Percentiles rank a stretch among this genome's conserved stretches.
These are phyloP conservation scores for Lactarius psammicola DNA, from an alignment of 768 basidiomycete species.

Conservation along the genomic window DNA sequence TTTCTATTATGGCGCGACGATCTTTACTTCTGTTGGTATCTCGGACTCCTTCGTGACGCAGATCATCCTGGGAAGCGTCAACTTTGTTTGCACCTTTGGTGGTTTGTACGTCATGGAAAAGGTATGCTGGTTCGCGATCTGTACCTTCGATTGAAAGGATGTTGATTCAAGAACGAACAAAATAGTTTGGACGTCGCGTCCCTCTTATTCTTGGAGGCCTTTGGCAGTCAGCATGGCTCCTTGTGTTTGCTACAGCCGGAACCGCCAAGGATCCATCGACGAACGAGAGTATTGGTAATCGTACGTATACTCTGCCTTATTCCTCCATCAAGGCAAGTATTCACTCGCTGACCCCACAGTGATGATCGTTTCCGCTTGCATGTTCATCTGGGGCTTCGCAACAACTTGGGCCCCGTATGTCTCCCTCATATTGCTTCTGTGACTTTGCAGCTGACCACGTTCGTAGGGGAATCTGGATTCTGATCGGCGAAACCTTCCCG, in stretches of 20 bases:
- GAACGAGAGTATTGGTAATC: slow-evolving; percentile 51
- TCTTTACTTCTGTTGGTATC: slow-evolving; percentile 68
- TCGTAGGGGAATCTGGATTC: slow-evolving; percentile 66
- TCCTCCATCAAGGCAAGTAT: neutral
- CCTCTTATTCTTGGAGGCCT: slow-evolving; percentile 68
- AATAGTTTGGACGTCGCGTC: slow-evolving; percentile 59
- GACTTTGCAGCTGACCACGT: slow-evolving; percentile 1
- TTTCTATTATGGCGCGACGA: slow-evolving; percentile 62
- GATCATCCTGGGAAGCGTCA: slow-evolving; percentile 72
- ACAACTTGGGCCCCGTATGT: slow-evolving; percentile 64
- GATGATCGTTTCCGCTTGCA: slow-evolving; percentile 55
- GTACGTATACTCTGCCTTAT: slow-evolving; percentile 38
- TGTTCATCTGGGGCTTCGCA: slow-evolving; percentile 72
- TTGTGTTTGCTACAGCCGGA: slow-evolving; percentile 71
- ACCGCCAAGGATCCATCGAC: slow-evolving; percentile 55
- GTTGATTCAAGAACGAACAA: neutral
- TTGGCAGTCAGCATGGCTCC: slow-evolving; percentile 70
- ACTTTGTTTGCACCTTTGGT: slow-evolving; percentile 68
- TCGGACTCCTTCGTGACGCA: slow-evolving; percentile 66
- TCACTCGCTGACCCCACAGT: slow-evolving; percentile 21
- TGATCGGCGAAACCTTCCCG: slow-evolving; percentile 75
- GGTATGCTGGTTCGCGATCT: slow-evolving; percentile 36
- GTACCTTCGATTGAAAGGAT: neutral
- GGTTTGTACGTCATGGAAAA: slow-evolving; percentile 73
- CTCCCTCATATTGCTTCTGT: neutral